Conservation (phyloP, 2,329 filamentous ascomycete genomes). For the Cladophialophora carrionii region DNA sequence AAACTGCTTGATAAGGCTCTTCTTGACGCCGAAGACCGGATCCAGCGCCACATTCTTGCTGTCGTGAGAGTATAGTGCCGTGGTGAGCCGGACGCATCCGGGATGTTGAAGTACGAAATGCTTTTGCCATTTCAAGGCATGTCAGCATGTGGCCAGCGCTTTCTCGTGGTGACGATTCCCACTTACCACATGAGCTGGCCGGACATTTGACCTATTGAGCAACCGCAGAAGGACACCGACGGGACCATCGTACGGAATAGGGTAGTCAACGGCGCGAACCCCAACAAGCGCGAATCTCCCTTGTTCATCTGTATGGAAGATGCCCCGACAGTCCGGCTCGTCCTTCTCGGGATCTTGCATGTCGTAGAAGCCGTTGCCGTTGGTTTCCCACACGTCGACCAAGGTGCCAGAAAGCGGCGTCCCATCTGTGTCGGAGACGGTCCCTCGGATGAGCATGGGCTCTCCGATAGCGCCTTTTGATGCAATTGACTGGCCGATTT, state of each 20-base stretch:
- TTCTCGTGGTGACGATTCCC: neutral
- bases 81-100: slow-evolving; percentile 60
- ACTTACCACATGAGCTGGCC: slow-evolving; percentile 59
- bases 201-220: slow-evolving; percentile 62
- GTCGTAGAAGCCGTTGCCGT: slow-evolving; percentile 29
- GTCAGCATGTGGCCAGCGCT: neutral
- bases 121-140: slow-evolving; percentile 9
- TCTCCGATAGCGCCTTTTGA: slow-evolving; percentile 23
- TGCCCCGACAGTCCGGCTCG: slow-evolving; percentile 26
- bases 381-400: slow-evolving; percentile 30
- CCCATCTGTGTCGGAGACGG: slow-evolving; percentile 20
- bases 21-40: slow-evolving; percentile 65
- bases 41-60: slow-evolving; percentile 62
- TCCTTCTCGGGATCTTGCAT: slow-evolving; percentile 28
- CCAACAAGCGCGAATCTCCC: slow-evolving; percentile 24
- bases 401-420: slow-evolving; percentile 16
- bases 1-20: slow-evolving; percentile 63
- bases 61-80: slow-evolving; percentile 62
- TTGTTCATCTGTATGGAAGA: slow-evolving; percentile 24
- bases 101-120: slow-evolving; percentile 56
- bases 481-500: slow-evolving; percentile 22
- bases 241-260: slow-evolving; percentile 42
- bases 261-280: slow-evolving; percentile 25
- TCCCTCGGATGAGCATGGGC: slow-evolving; percentile 24
- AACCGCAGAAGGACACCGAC: slow-evolving; percentile 58